Evolutionary conservation across 345 rosid species (phyloP).

Genomic region (Corchorus capsularis): DNA sequence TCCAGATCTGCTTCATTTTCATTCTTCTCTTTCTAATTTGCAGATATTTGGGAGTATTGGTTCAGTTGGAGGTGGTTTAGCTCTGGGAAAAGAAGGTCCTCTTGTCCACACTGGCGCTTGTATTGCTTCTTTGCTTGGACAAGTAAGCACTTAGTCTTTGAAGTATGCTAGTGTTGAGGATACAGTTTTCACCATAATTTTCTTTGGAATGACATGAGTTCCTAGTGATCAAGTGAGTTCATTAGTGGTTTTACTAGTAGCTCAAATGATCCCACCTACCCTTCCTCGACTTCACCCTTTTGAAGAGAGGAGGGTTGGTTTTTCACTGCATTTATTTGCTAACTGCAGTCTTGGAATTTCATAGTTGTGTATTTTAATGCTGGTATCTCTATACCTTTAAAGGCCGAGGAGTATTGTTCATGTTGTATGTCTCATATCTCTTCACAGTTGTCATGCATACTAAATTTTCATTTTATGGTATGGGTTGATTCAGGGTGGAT

Average conservation of each 20-base stretch:
- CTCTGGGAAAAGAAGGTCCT: constrained; percentile 97
- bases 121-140: constrained; percentile 98
- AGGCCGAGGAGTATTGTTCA: neutral
- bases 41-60: constrained; percentile 99
- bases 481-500: constrained; percentile 72
- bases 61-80: constrained; percentile 97
- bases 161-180: neutral
- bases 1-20: constrained; percentile 4
- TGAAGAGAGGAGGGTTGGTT: neutral
- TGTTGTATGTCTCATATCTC: constrained; percentile 12
- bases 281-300: neutral
- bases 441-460: neutral
- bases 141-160: constrained; percentile 45
- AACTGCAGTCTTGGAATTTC: neutral
- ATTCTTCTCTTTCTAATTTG: constrained; percentile 21
- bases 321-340: neutral
- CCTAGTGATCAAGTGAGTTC: neutral
- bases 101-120: constrained; percentile 98
- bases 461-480: constrained; percentile 21
- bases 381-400: neutral
- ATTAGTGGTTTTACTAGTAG: neutral
- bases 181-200: neutral
- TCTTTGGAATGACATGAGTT: neutral
- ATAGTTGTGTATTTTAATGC: neutral
- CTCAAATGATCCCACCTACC: too few relatives aligned